phyloP scores from a whole-genome alignment of 1,284 basidiomycete genomes.

The Heliocybe sulcata region DNA sequence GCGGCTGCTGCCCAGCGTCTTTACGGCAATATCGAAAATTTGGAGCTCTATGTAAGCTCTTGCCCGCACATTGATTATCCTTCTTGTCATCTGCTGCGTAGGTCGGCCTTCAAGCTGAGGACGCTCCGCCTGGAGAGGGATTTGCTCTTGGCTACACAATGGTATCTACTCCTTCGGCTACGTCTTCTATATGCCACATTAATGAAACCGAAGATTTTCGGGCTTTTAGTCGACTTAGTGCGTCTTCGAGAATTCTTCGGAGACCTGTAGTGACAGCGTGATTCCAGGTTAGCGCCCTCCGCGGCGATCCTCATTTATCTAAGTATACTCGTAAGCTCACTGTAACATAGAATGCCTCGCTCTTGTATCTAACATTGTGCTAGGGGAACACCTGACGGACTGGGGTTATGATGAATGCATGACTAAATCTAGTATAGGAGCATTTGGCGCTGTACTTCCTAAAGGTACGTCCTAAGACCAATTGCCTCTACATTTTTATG shows the following conservation, averaged over 20 bases:
- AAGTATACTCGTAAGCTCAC: not conserved
- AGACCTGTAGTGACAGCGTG: not conserved
- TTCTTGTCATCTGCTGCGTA: constrained; percentile 14
- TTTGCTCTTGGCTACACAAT: constrained; percentile 47
- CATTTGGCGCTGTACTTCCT: constrained; percentile 15
- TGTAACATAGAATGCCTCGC: not conserved
- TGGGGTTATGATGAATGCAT: constrained; percentile 22
- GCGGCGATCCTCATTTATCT: not conserved
- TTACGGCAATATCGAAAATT: constrained; percentile 44
- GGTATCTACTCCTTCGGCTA: constrained; percentile 4
- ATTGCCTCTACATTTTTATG: constrained; percentile 5
- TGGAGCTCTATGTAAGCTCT: constrained; percentile 40
- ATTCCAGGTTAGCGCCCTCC: not conserved
- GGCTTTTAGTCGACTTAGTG: not conserved
- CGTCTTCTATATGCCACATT: constrained; percentile 16
- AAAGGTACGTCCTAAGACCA: constrained; percentile 5
- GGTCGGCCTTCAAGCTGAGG: constrained; percentile 44
- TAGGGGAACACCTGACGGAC: constrained; percentile 21
- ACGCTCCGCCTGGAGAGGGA: constrained; percentile 42
- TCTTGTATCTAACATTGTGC: not conserved
- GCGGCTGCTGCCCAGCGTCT: constrained; percentile 38
- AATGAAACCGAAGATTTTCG: constrained; percentile 28
- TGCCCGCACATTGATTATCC: constrained; percentile 9
- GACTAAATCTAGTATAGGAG: constrained; percentile 17
- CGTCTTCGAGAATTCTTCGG: not conserved